Conservation (phyloP, 2,329 filamentous ascomycete genomes). For the Claviceps sp. region DNA sequence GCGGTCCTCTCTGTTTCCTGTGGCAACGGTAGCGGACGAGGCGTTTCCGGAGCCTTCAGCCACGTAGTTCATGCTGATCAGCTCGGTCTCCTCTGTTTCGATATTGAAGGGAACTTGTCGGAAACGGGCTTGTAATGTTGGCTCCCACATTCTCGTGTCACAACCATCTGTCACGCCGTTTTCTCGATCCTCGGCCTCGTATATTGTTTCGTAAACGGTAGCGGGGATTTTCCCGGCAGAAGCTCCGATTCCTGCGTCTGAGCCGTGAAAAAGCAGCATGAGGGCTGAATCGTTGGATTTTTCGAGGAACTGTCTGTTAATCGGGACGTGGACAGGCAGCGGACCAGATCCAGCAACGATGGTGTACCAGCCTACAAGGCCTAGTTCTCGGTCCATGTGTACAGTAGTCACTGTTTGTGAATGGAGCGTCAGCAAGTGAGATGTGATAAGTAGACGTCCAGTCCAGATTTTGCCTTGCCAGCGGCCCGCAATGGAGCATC, state of each 20-base stretch:
- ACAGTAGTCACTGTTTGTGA: slow-evolving; percentile 63
- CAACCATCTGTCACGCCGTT: slow-evolving; percentile 35
- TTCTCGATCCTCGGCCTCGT: slow-evolving; percentile 52
- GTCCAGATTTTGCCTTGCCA: background rate
- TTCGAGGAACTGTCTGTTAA: slow-evolving; percentile 66
- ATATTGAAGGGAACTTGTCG: slow-evolving; percentile 74
- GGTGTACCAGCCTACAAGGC: slow-evolving; percentile 88
- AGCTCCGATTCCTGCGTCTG: slow-evolving; percentile 32
- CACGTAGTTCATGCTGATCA: slow-evolving; percentile 93
- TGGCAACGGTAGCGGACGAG: slow-evolving; percentile 33
- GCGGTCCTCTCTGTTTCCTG: slow-evolving; percentile 30
- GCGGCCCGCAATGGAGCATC: background rate
- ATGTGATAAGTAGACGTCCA: too few relatives aligned
- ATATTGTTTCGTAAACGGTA: slow-evolving; percentile 77
- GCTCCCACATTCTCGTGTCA: slow-evolving; percentile 57
- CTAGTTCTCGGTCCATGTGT: slow-evolving; percentile 69
- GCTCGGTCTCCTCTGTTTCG: slow-evolving; percentile 90
- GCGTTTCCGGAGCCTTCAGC: slow-evolving; percentile 72
- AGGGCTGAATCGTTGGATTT: slow-evolving; percentile 75
- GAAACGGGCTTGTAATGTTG: slow-evolving; percentile 54
- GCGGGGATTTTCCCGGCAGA: slow-evolving; percentile 73
- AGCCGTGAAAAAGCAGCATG: slow-evolving; percentile 75
- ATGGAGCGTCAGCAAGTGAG: background rate
- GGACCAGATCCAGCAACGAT: slow-evolving; percentile 63
- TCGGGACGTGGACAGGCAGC: slow-evolving; percentile 49